Base-by-base conservation (phyloP, 2,329 filamentous ascomycete species). In the Penicillium sp. region DNA sequence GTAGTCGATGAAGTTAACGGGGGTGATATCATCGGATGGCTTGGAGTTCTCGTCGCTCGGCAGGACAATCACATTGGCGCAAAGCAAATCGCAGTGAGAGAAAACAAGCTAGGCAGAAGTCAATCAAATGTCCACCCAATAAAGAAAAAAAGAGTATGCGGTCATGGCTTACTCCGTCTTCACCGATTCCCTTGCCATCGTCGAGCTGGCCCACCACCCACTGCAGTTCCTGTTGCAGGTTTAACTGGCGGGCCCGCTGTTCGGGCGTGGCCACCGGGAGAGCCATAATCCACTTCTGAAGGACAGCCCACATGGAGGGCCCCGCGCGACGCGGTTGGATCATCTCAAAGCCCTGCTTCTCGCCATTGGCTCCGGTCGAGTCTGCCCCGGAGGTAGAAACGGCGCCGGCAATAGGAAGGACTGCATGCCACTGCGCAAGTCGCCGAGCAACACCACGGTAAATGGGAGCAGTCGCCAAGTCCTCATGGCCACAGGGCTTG, bases 231-330 rank as follows among this genome's bases (percentile, higher is more conserved):
- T 77, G 79, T 70, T 96, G 90, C 52, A 99, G 80, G 58, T 77
- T 77, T 27, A 83, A 79, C 70, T 90, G 87, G 62, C 90, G 86
- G 63, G 83, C 75, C 58, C 83, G 83, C 73, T 96, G 85, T 54
- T 84, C 81, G 33, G 88, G 84, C 5, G 89, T 95, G 55, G 82
- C 81, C 52, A 82, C 86, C 13, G 95, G 93, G 61, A 99, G 81
- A 39, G 91, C 93, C 65, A 88, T 79, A 56, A 97, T 91, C 95
- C 95, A 99, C 77, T 93, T 96, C 73, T 96, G 91, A 84, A 97
- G 90, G 33, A 96, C 92, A 7, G 90, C 91, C 95, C 95, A 99
- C 55, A 96, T 79, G 73, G 96, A 97, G 19, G 92, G 90, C n/a
- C 85, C 81, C 5, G 87, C 87, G 70, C 88, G 91, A 7, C 63